Evolutionary conservation across 2,329 filamentous ascomycete genomes (phyloP).

Genomic region (Colletotrichum gloeosporioides): DNA sequence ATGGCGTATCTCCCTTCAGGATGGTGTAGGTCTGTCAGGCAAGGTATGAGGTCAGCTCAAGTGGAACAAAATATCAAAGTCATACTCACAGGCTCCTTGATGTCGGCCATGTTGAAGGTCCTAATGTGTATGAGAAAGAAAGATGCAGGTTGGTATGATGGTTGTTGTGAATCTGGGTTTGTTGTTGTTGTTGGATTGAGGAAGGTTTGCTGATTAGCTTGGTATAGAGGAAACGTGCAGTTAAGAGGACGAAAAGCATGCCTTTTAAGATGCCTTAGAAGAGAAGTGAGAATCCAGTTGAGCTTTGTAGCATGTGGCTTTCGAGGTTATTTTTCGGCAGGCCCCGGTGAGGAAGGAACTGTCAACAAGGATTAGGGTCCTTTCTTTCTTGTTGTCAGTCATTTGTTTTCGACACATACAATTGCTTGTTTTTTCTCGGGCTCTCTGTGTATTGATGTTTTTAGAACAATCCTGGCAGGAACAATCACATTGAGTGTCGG

Average conservation of each 20-base stretch:
- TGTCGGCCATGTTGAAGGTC: neutral
- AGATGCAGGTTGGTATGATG: neutral
- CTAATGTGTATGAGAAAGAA: neutral
- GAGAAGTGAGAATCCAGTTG: no score
- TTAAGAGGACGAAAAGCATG: neutral
- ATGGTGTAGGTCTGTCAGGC: neutral
- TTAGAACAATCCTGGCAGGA: neutral
- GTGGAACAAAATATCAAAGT: neutral
- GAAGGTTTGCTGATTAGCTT: neutral
- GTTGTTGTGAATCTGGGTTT: neutral
- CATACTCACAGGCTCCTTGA: neutral
- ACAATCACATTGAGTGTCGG: neutral
- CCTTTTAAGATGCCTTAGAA: neutral
- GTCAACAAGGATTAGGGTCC: neutral
- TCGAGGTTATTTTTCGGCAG: neutral
- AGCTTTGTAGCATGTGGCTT: neutral
- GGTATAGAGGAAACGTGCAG: neutral
- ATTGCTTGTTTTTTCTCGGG: neutral
- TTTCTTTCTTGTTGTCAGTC: neutral
- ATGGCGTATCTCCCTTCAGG: neutral
- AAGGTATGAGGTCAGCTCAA: neutral
- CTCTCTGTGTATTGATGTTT: neutral
- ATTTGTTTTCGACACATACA: neutral
- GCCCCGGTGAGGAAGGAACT: neutral
- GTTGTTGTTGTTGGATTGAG: neutral